Evolutionary conservation across 106 monocot species (phyloP), one percentile per base, ranked within the genome.

Genomic region (Dioscorea zingiberensis): DNA sequence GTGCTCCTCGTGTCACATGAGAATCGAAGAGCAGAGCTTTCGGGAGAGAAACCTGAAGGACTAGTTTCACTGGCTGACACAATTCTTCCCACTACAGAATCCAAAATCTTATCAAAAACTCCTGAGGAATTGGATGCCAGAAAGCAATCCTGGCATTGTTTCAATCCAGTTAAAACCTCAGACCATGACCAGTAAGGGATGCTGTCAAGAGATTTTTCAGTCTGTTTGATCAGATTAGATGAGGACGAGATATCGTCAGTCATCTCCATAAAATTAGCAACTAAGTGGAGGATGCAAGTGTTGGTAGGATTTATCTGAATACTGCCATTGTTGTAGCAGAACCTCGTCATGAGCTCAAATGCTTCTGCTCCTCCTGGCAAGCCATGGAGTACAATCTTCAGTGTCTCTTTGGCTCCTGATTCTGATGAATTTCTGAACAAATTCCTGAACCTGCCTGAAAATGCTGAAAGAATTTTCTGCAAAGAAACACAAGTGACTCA

Each of bases 361-460:
- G 74, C 87, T 48, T 91, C 78, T 0, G 83, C 24, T 0, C 94
- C 87, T 48, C 94, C 94, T 0, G 91, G 91, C 3, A 95, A 69
- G 32, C 76, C 85, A 58, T 73, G 78, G 56, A 91, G 66, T 15
- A 75, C 65, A 13, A 91, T 72, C 66, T 75, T 85, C 63, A 68
- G 67, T 13, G 73, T 30, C 51, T 66, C 64, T 62, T 64, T 22
- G 22, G 69, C 15, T 46, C 76, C 54, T 54, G 68, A 51, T 17
- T 14, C 47, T 12, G 76, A 60, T 51, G 75, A 23, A n/a, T 68
- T 79, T 38, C 57, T 38, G 27, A 81, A 66, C 49, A 95, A 59
- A 47, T 73, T 85, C 45, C 46, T 74, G 17, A 87, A 55, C 47
- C 61, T 83, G 13, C 75, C 65, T 32, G 83, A 92, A 73, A 75